These are phyloP conservation scores for Acer yangbiense DNA, from an alignment of 345 rosid species.

Conservation along the genomic window DNA sequence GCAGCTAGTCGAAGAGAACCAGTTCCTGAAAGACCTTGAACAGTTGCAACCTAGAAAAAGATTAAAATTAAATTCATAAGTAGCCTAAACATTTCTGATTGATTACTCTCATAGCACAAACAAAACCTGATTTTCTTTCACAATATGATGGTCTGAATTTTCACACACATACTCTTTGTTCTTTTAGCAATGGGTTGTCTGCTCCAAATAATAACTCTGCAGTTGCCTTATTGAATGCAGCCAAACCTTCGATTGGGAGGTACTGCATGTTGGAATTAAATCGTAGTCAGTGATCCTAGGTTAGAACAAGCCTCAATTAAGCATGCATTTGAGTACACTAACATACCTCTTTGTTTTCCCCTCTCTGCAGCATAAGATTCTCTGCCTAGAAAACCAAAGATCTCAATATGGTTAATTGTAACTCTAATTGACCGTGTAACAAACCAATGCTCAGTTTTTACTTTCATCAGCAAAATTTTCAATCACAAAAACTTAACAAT, in stretches of 20 bases:
- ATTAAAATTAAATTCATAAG: conserved; percentile 1
- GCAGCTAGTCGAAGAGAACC: conserved; percentile 95
- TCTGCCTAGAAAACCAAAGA: conserved; percentile 61
- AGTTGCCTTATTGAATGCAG: conserved; percentile 86
- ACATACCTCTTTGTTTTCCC: conserved; percentile 93
- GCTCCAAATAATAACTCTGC: conserved; percentile 91
- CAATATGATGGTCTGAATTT: not conserved
- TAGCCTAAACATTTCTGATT: conserved; percentile 8
- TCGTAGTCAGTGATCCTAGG: not conserved
- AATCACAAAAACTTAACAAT: not conserved
- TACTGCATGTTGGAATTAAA: conserved; percentile 56
- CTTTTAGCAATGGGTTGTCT: conserved; percentile 66
- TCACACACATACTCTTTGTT: conserved; percentile 68
- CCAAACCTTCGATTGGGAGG: conserved; percentile 98
- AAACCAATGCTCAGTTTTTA: conserved; percentile 6
- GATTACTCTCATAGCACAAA: not conserved
- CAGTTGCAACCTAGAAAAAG: conserved; percentile 79
- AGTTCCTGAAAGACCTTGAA: conserved; percentile 98
- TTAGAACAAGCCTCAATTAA: not conserved
- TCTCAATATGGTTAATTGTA: conserved; percentile 4
- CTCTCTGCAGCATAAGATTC: conserved; percentile 83
- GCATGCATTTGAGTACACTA: conserved; percentile 14
- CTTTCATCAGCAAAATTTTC: not conserved
- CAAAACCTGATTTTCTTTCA: not conserved
- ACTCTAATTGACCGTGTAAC: not conserved